A percentile compares a stretch with the other conserved stretches of the same genome.
Evolutionary conservation across 73 alveolate species (phyloP).

Genomic region (Paramecium tetraurelia): DNA sequence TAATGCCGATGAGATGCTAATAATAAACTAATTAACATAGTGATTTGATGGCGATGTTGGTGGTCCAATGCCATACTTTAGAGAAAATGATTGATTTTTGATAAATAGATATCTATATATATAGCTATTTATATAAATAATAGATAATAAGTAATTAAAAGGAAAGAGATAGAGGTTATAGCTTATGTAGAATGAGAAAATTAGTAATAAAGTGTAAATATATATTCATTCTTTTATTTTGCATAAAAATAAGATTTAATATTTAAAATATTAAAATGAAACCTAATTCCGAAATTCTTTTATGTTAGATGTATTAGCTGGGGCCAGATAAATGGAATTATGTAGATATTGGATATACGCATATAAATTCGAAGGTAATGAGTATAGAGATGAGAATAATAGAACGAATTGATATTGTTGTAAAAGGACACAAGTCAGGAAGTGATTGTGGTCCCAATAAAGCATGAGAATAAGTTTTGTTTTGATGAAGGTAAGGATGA

Average conservation of each 20-base stretch:
- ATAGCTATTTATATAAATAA: background rate
- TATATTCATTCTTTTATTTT: background rate
- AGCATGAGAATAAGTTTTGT: background rate
- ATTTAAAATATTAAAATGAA: background rate
- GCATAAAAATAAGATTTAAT: background rate
- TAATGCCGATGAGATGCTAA: background rate
- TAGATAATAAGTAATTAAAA: background rate
- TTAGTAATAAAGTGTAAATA: background rate
- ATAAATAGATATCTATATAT: background rate
- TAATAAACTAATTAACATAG: background rate
- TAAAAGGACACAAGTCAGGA: background rate
- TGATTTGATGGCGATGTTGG: background rate
- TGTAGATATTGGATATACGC: slow-evolving; percentile 1
- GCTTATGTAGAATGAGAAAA: background rate
- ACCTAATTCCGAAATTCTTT: background rate
- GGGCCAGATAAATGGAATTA: background rate
- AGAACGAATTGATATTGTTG: background rate
- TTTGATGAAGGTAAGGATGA: background rate
- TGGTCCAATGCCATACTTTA: background rate
- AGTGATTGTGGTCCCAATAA: background rate
- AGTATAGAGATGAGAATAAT: background rate
- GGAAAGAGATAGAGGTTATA: background rate
- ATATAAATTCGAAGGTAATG: background rate
- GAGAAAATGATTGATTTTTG: slow-evolving; percentile 5
- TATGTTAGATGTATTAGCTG: background rate